Evolutionary conservation across 345 rosid species (phyloP).

Genomic region (Mercurialis annua): DNA sequence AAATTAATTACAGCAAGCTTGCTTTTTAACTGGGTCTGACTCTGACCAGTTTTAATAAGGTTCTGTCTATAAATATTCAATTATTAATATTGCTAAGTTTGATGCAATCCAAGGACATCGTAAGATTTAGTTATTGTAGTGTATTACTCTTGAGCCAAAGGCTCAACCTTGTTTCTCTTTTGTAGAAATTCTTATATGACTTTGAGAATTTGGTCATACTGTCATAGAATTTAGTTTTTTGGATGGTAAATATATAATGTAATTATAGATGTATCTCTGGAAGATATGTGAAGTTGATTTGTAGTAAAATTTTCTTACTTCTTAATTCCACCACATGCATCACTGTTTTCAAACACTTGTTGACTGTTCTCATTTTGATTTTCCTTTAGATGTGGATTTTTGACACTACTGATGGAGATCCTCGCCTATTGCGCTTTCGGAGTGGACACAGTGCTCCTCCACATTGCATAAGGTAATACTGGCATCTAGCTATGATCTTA

Average conservation of each 20-base stretch:
- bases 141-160: neutral
- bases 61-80: neutral
- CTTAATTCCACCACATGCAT: constrained; percentile 6
- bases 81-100: neutral
- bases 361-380: neutral
- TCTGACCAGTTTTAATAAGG: neutral
- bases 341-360: neutral
- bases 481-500: neutral
- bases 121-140: neutral
- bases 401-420: constrained; percentile 90
- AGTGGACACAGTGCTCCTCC: constrained; percentile 99
- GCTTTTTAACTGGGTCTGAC: neutral
- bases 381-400: constrained; percentile 86
- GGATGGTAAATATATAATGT: neutral
- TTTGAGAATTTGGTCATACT: neutral
- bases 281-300: neutral
- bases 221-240: neutral
- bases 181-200: neutral
- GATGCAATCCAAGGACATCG: neutral
- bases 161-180: neutral
- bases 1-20: neutral
- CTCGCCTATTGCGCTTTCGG: constrained; percentile 91
- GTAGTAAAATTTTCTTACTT: neutral
- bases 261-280: neutral
- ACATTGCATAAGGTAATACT: constrained; percentile 71